Base-by-base conservation (phyloP, 306 rosid species). In the Rubus parviflorus region DNA sequence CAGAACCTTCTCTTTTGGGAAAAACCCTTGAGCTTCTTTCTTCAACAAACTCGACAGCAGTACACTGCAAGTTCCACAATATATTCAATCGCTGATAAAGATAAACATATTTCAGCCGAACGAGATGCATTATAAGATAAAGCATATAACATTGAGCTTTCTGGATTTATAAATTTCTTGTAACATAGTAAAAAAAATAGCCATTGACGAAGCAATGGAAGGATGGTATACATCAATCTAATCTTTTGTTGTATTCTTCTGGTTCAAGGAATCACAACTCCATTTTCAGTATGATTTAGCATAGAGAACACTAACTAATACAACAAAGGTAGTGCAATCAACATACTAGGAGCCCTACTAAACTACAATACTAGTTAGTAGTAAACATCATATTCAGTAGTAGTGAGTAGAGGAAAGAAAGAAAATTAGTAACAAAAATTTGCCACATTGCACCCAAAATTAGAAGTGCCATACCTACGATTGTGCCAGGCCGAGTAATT, bases 401-500 rank as follows among this genome's bases (percentile, higher is more conserved):
- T 17, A 71, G 7, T 25, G 35, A 48, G 41, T 38, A 70, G 35
- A 30, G 35, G 2, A 30, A 45, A 43, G 52, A 67, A 10, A 45
- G 30, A 6, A 7, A 20, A 68, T 43, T 20, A 23, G 13, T 17
- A 12, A 30, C 61, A 70, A 16, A 2, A 37, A 8, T 35, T 12
- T 4, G 30, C 9, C 30, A 72, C 60, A 37, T 17, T 71, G 57
- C 57, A 30, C 40, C 17, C 41, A 58, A 43, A 45, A 10, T 13
- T 58, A 46, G 37, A 42, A 73, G 48, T 11, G 22, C 0, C 77
- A 40, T 78, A 92, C 97, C 98, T 89, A 42, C 95, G 91, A 74
- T 94, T 94, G 58, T 94, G 98, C 97, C 93, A 94, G 0, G 94
- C 96, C 19, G 97, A 91, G 81, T 94, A 94, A 79, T 90, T 94